phyloP scores from a whole-genome alignment of 176 grass and related monocot species.

The Rhynchospora tenuis region DNA sequence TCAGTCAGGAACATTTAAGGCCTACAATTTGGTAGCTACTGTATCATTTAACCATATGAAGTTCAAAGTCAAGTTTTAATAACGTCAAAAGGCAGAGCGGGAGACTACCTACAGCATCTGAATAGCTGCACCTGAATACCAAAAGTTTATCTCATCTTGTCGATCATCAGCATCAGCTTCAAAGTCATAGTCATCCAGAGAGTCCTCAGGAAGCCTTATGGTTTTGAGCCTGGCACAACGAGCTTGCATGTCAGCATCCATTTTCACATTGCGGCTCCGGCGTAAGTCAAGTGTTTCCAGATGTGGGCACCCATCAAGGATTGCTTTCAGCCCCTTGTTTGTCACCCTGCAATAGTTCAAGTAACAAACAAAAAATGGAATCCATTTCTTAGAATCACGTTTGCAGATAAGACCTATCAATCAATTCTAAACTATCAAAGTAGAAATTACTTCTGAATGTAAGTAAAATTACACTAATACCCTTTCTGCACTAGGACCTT shows the following conservation, averaged over 20 bases:
- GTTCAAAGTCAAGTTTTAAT: no score
- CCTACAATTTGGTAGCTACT: no score
- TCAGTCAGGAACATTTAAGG: no score
- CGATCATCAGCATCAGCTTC: neutral
- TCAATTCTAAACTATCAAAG: neutral
- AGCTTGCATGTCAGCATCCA: constrained; percentile 19
- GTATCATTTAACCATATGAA: no score
- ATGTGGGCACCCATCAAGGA: constrained; percentile 31
- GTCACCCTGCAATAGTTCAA: neutral
- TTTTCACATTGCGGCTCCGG: constrained; percentile 11
- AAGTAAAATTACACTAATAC: no score
- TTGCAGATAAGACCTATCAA: neutral
- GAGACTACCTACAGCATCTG: no score
- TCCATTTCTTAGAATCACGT: neutral
- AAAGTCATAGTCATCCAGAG: constrained; percentile 16
- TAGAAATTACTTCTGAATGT: no score
- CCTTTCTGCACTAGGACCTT: no score
- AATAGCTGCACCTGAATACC: no score
- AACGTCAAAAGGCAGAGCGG: no score
- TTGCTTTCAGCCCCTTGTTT: constrained; percentile 25
- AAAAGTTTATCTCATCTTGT: neutral
- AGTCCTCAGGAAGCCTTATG: constrained; percentile 5
- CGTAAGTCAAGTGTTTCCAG: constrained; percentile 33
- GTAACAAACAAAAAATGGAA: neutral
- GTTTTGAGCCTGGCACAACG: constrained; percentile 20